Evolutionary conservation across 1,139 yeast species (phyloP).

Genomic region (Yamadazyma buinensis): DNA sequence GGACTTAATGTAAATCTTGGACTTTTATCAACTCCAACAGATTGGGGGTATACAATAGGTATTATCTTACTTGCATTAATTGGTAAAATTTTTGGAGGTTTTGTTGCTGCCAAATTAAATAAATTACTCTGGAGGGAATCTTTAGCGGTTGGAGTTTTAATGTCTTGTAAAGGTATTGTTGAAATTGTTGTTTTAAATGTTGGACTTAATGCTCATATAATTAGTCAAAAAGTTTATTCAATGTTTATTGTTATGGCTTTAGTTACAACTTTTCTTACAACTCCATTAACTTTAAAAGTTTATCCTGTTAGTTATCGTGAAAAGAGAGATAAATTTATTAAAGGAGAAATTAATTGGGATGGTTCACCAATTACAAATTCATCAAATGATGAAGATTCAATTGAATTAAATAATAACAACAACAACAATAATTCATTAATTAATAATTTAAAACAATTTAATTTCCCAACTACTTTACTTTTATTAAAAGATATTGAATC

Average conservation of each 20-base stretch:
- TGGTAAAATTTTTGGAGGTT: slow-evolving; percentile 66
- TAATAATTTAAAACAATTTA: slow-evolving; percentile 20
- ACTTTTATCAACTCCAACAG: slow-evolving; percentile 55
- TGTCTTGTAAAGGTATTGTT: slow-evolving; percentile 86
- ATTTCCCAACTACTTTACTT: slow-evolving; percentile 23
- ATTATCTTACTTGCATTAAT: slow-evolving; percentile 61
- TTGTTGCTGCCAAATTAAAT: slow-evolving; percentile 55
- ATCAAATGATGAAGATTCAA: not conserved
- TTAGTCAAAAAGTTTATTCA: slow-evolving; percentile 60
- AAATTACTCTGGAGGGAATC: slow-evolving; percentile 71
- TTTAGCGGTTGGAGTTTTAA: slow-evolving; percentile 70
- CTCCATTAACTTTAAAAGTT: slow-evolving; percentile 59
- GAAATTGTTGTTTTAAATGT: slow-evolving; percentile 75
- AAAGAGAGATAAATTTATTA: slow-evolving; percentile 37
- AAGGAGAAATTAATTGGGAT: slow-evolving; percentile 41
- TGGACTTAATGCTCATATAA: slow-evolving; percentile 68
- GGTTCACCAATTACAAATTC: slow-evolving; percentile 18
- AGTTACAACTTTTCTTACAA: slow-evolving; percentile 67
- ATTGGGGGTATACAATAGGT: slow-evolving; percentile 75
- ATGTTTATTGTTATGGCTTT: slow-evolving; percentile 84
- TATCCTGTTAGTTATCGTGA: slow-evolving; percentile 64
- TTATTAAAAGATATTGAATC: slow-evolving; percentile 30
- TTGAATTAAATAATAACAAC: slow-evolving; percentile 10
- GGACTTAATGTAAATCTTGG: slow-evolving; percentile 71
- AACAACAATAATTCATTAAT: slow-evolving; percentile 12